These are phyloP conservation scores for Aspergillus pseudoglaucus DNA, from an alignment of 2,329 filamentous ascomycete genomes.

Conservation along the genomic window DNA sequence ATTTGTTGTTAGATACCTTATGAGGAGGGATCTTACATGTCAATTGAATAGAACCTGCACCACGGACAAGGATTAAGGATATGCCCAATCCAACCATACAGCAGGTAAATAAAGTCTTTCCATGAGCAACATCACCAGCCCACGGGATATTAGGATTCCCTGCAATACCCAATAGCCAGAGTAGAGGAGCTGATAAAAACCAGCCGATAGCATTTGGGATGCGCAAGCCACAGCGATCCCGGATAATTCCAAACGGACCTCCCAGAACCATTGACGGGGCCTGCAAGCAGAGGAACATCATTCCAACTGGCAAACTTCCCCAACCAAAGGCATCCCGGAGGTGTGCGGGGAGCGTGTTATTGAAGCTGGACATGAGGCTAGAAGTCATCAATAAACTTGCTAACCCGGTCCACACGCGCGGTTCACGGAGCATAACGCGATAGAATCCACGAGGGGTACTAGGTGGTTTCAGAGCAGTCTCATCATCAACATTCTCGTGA, in stretches of 20 bases:
- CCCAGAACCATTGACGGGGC: conserved; percentile 52
- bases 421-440: conserved; percentile 34
- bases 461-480: conserved; percentile 31
- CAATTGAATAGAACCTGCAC: conserved; percentile 23
- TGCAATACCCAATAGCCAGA: conserved; percentile 23
- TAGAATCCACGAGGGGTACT: conserved; percentile 33
- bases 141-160: conserved; percentile 22
- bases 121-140: conserved; percentile 11
- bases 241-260: conserved; percentile 50
- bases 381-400: conserved; percentile 31
- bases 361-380: conserved; percentile 50
- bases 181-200: conserved; percentile 12
- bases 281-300: conserved; percentile 54
- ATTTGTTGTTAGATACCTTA: background rate
- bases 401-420: too few relatives aligned
- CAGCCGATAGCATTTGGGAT: conserved; percentile 20
- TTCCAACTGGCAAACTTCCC: conserved; percentile 48
- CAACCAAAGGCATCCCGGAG: conserved; percentile 49
- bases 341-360: conserved; percentile 51
- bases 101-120: conserved; percentile 16
- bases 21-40: conserved; percentile 15
- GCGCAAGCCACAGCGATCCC: conserved; percentile 19
- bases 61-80: conserved; percentile 19
- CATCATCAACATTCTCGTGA: background rate
- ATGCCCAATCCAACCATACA: conserved; percentile 14